These are phyloP conservation scores for Solanum hybrid DNA, from an alignment of 305 asterid genomes.

Conservation along the genomic window DNA sequence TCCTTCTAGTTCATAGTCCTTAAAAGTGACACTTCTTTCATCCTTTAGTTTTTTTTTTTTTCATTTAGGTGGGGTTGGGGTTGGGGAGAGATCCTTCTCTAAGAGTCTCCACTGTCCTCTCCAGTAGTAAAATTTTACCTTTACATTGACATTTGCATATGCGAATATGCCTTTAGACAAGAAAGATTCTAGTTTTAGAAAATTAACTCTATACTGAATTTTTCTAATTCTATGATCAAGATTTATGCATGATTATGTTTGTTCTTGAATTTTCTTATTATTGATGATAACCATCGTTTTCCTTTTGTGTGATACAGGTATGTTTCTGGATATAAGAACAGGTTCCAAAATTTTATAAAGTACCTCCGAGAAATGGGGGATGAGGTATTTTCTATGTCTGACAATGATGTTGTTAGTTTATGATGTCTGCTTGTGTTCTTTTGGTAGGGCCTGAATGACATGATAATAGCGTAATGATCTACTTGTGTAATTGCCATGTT, in stretches of 20 bases:
- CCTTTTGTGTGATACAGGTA: conserved; percentile 48
- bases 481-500: not conserved
- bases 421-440: not conserved
- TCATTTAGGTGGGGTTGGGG: not conserved
- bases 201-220: not conserved
- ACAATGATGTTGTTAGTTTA: not conserved
- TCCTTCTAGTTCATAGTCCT: not conserved
- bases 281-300: conserved; percentile 7
- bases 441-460: not conserved
- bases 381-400: conserved; percentile 48
- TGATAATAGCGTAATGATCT: not conserved
- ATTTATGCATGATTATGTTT: not conserved
- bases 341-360: conserved; percentile 94
- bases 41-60: not conserved
- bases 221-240: not conserved
- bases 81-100: not conserved
- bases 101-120: not conserved
- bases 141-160: not conserved
- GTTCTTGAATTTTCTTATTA: not conserved
- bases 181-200: not conserved
- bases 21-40: not conserved
- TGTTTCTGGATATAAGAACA: conserved; percentile 88
- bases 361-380: conserved; percentile 98
- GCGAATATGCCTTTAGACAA: not conserved
- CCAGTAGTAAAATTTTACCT: not conserved